Conservation (phyloP, 257 asterid genomes). For the Capsicum rhomboideum region DNA sequence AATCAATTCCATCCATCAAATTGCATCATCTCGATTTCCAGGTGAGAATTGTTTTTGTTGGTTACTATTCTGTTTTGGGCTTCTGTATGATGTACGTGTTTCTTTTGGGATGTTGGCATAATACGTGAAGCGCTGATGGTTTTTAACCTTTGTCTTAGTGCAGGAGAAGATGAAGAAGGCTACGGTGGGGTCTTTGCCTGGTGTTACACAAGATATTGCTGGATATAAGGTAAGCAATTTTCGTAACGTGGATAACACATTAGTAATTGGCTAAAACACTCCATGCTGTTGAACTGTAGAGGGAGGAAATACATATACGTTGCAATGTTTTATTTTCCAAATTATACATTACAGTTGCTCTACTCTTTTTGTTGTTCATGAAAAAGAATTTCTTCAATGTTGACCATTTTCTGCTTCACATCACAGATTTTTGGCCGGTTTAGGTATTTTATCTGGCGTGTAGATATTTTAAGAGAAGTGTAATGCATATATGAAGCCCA, state of each 20-base stretch:
- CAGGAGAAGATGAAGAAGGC: slow-evolving; percentile 86
- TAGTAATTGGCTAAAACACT: too few relatives aligned
- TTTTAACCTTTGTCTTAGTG: slow-evolving; percentile 50
- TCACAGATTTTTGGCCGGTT: too few relatives aligned
- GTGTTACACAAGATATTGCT: slow-evolving; percentile 97
- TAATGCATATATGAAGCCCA: too few relatives aligned
- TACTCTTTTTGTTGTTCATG: too few relatives aligned
- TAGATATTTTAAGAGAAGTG: too few relatives aligned
- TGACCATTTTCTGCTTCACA: too few relatives aligned
- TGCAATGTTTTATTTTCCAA: too few relatives aligned
- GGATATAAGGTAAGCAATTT: slow-evolving; percentile 63
- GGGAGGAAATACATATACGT: not conserved
- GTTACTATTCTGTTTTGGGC: too few relatives aligned
- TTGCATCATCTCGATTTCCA: slow-evolving; percentile 79
- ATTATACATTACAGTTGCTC: too few relatives aligned
- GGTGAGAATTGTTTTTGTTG: slow-evolving; percentile 28
- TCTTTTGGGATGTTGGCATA: not conserved
- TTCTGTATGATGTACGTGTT: not conserved
- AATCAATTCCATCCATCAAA: slow-evolving; percentile 75
- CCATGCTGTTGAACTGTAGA: not conserved
- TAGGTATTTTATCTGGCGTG: too few relatives aligned
- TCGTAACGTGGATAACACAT: not conserved
- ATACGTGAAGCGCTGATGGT: slow-evolving; percentile 16
- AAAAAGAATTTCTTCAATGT: too few relatives aligned
- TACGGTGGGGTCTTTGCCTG: slow-evolving; percentile 91